Evolutionary conservation across 208 protist species (phyloP).

Genomic region (Trypanosoma vivax): DNA sequence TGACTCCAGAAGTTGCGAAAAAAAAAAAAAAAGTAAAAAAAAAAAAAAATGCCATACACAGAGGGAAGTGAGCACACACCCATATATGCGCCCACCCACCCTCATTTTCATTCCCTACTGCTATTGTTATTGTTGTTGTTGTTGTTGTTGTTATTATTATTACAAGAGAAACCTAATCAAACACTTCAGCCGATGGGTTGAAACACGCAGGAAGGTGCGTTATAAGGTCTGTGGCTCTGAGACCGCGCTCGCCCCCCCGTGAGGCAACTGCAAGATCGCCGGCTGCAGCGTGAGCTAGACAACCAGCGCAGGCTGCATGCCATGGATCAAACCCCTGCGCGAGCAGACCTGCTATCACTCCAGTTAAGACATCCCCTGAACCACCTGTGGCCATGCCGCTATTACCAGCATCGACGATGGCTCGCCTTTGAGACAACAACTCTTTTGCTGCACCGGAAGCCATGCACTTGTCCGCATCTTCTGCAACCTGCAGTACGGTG

Average conservation of each 20-base stretch:
- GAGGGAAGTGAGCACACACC: too few relatives aligned
- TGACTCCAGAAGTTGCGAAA: too few relatives aligned
- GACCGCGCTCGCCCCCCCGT: conserved; percentile 37
- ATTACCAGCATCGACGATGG: conserved; percentile 76
- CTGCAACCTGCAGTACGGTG: conserved; percentile 38
- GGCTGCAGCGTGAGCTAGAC: conserved; percentile 54
- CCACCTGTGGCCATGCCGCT: conserved; percentile 80
- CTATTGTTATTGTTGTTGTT: not conserved
- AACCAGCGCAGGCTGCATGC: conserved; percentile 38
- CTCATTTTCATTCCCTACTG: not conserved
- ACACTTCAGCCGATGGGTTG: conserved; percentile 25
- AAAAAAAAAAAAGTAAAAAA: not conserved
- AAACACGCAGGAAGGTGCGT: conserved; percentile 27
- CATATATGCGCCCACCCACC: not conserved
- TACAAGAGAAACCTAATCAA: not conserved
- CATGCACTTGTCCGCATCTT: not conserved
- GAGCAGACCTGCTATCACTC: conserved; percentile 43
- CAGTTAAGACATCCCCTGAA: conserved; percentile 80
- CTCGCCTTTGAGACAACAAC: conserved; percentile 8
- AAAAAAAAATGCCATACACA: not conserved
- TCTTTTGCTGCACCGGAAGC: not conserved
- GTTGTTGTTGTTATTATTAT: not conserved
- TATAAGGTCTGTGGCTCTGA: conserved; percentile 65
- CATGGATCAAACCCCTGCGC: conserved; percentile 27
- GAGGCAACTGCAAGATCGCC: conserved; percentile 47